Base-by-base conservation (phyloP, 352 stramenopile species). In the Blastocystis sp. region DNA sequence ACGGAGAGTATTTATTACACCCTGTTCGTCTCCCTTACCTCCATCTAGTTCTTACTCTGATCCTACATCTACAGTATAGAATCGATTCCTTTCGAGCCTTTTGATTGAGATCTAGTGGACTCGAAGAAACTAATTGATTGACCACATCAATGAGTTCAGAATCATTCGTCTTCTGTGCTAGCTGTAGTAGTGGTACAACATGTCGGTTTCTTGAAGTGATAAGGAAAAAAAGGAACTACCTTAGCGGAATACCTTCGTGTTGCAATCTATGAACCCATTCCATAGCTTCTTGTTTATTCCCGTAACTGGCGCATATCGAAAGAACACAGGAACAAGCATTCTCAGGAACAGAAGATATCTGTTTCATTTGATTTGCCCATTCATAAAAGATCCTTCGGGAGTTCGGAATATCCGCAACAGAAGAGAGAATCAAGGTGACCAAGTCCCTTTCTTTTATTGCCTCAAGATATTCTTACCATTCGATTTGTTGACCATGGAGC, bases 391-490 rank as follows among this genome's bases (percentile, higher is more conserved):
- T 21, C 5, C 12, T 5, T 16, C 24, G 7, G 5, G 42, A 59
- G 0, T 80, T 5, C 14, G 37, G n/a, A 29, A 80, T 29, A 19
- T 58, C 46, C 27, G 69, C 24, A 63, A 80, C 56, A 7, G 43
- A 58, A 29, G 69, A 59, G 11, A 80, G 43, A 0, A 80, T 46
- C 19, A 80, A 21, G 43, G 37, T 61, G 9, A 63, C 42, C 37
- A 80, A 54, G 56, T 80, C 69, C 69, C 69, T 80, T n/a, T 32
- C 59, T 4, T 21, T 80, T 9, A 80, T 21, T 19, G 16, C 46
- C 5, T 32, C 12, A 63, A n/a, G 11, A 24, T 27, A 61, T 24
- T 9, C 9, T 27, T 80, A 80, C 69, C 69, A 80, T 42, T 80
- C 69, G 43, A 80, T 58, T 7, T 24, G 21, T 6, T 3, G 12